Base-by-base conservation (phyloP, 2,329 filamentous ascomycete species). In the Stenocarpella maydis region DNA sequence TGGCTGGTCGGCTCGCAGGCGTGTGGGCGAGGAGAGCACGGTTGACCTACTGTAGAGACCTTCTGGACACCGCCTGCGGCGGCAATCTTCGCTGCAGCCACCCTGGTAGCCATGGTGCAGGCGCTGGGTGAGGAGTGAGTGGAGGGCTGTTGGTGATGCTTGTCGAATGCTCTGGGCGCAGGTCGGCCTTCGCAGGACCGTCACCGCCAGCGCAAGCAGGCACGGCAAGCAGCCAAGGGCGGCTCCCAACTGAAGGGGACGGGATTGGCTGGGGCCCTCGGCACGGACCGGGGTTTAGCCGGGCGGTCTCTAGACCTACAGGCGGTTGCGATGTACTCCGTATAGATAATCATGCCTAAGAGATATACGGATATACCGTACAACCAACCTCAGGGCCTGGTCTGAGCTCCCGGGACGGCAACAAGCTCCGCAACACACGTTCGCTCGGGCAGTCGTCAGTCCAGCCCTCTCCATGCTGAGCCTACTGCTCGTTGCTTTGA, bases 61-160 rank as follows among this genome's bases (percentile, higher is more conserved):
- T 82, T 83, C 69, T 90, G 80, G 69, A 86, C 83, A 74, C 84
- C 83, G 73, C 84, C 84, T 69, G 82, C 84, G 75, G 84, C 84
- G 75, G 84, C 84, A 75, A 84, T 84, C 78, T 88, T 88, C 68
- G 84, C 83, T 76, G 82, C 85, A 77, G 82, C 86, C 82, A 82
- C 86, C 82, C 90, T 88, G 74, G 87, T 86, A 75, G 87, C 88
- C 89, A 91, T 91, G 72, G 75, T 84, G 80, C 76, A 79, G 76
- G 74, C 65, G 76, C 71, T 75, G 53, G 45, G 24, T 37, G 47
- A 37, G 26, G 47, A n/a, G n/a, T 31, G 47, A n/a, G n/a, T 31
- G 47, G 28, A 31, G 12, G 24, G 24, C 37, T 41, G 55, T 61
- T 68, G 65, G 73, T 68, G 54, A 52, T 71, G 61, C 31, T 58